phyloP scores from a whole-genome alignment of 805 yeast genomes.

The Hanseniaspora taiwanica region DNA sequence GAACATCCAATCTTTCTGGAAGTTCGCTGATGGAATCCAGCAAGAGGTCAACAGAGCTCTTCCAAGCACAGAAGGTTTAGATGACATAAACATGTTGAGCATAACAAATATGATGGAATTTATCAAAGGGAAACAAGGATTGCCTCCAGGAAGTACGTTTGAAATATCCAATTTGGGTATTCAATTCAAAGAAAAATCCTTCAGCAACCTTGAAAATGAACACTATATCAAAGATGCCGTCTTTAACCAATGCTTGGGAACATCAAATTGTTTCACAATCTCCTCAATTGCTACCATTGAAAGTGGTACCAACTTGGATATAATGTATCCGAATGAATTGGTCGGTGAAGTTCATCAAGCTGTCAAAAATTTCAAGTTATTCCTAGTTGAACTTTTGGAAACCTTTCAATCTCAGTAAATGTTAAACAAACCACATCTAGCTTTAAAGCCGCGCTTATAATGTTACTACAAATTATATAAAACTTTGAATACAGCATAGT shows the following conservation, averaged over 20 bases:
- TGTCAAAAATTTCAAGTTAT: not conserved
- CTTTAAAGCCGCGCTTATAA: too few relatives aligned
- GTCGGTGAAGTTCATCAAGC: not conserved
- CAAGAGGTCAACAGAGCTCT: not conserved
- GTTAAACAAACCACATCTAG: not conserved
- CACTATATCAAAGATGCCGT: not conserved
- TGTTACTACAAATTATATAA: too few relatives aligned
- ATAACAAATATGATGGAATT: not conserved
- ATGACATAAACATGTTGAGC: not conserved
- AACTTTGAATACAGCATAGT: too few relatives aligned
- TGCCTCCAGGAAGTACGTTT: not conserved
- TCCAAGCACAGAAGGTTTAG: not conserved
- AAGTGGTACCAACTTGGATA: slow-evolving; percentile 2
- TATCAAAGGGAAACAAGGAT: not conserved
- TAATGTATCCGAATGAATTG: slow-evolving; percentile 1
- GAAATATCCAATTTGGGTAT: not conserved
- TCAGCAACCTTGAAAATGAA: not conserved
- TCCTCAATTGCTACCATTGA: not conserved
- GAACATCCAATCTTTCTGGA: not conserved
- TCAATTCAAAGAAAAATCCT: not conserved
- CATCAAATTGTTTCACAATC: not conserved
- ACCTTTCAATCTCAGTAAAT: not conserved
- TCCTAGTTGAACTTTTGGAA: not conserved
- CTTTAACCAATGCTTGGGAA: slow-evolving; percentile 2
- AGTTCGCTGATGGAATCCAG: not conserved